A percentile compares a stretch with the other conserved stretches of the same genome.
These are phyloP conservation scores for Boletus coccyginus DNA, from an alignment of 768 basidiomycete genomes.

Conservation along the genomic window DNA sequence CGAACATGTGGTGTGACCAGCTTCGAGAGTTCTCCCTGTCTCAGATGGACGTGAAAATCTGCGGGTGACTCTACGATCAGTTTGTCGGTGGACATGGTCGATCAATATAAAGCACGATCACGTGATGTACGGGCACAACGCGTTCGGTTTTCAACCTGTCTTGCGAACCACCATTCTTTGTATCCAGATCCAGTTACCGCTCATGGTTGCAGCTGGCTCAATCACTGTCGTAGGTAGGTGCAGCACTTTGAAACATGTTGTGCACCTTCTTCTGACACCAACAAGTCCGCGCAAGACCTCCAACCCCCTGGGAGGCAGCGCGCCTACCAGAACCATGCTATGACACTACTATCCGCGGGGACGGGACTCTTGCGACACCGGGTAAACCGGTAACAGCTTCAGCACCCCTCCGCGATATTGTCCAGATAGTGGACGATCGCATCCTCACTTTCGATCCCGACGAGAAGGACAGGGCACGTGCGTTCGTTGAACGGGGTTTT, in stretches of 20 bases:
- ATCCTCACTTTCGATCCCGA: conserved; percentile 96
- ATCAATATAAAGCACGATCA: conserved; percentile 24
- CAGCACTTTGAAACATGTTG: not conserved
- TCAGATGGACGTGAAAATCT: conserved; percentile 96
- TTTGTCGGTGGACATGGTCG: conserved; percentile 25
- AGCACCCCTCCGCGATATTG: conserved; percentile 67
- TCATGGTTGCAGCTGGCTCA: conserved; percentile 82
- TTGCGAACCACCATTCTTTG: not conserved
- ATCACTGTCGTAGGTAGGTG: conserved; percentile 79
- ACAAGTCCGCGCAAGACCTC: conserved; percentile 87
- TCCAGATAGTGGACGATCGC: conserved; percentile 91
- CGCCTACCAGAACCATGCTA: conserved; percentile 76
- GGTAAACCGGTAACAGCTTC: conserved; percentile 49
- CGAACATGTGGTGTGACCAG: conserved; percentile 90
- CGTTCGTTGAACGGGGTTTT: conserved; percentile 84
- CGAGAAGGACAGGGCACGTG: conserved; percentile 75
- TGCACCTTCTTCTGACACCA: conserved; percentile 11
- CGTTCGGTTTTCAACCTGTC: conserved; percentile 33
- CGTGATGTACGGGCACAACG: conserved; percentile 24
- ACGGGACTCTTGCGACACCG: conserved; percentile 78
- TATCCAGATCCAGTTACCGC: conserved; percentile 7
- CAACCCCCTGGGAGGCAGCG: conserved; percentile 79
- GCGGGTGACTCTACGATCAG: conserved; percentile 53
- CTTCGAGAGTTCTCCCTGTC: conserved; percentile 78
- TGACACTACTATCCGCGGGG: conserved; percentile 73